phyloP scores from a whole-genome alignment of 768 basidiomycete species.

The Daedaleopsis nitida region DNA sequence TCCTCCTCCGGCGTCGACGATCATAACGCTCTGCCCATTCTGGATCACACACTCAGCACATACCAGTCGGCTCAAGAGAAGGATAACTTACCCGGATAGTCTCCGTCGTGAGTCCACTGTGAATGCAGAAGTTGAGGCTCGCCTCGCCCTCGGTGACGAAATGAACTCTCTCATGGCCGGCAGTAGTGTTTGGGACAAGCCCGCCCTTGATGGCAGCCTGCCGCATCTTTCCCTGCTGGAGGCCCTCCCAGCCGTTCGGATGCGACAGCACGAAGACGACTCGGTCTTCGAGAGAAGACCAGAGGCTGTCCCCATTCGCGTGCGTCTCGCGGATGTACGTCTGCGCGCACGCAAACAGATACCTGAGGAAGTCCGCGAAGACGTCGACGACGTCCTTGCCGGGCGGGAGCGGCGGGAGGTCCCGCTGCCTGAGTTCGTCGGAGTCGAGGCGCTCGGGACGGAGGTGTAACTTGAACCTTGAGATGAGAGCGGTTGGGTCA shows the following conservation, averaged over 20 bases:
- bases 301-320: constrained; percentile 44
- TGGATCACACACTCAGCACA: constrained; percentile 5
- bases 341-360: constrained; percentile 45
- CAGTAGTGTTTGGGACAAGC: constrained; percentile 43
- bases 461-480: constrained; percentile 25
- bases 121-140: constrained; percentile 58
- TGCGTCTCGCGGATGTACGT: constrained; percentile 52
- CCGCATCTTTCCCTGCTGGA: constrained; percentile 59
- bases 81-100: constrained; percentile 19
- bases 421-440: not conserved
- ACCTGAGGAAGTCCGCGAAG: constrained; percentile 49
- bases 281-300: constrained; percentile 43
- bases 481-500: too few relatives aligned
- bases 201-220: constrained; percentile 55
- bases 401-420: constrained; percentile 36
- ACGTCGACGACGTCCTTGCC: constrained; percentile 46
- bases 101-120: constrained; percentile 45
- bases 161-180: constrained; percentile 45
- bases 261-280: constrained; percentile 59
- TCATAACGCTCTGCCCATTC: constrained; percentile 38
- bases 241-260: constrained; percentile 68
- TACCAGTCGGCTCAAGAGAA: constrained; percentile 28
- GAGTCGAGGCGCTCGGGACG: constrained; percentile 10
- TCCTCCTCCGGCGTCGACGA: constrained; percentile 55
- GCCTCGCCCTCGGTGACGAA: constrained; percentile 71